phyloP scores from a whole-genome alignment of 2,329 filamentous ascomycete species.

The Botryosphaeria dothidea region DNA sequence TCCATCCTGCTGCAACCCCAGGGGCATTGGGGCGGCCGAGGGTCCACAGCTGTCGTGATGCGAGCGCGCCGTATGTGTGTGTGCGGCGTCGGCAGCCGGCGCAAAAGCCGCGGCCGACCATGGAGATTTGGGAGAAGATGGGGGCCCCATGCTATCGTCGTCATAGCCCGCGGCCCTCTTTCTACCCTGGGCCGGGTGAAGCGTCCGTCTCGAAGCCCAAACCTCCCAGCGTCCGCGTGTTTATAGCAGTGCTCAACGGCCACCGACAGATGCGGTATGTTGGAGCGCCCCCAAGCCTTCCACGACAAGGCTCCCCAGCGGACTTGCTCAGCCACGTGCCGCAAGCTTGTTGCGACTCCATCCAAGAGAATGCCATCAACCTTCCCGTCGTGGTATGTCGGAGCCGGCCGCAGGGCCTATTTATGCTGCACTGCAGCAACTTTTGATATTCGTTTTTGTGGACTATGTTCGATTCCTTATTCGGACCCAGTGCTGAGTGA shows the following conservation, averaged over 20 bases:
- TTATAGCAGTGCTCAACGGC: not conserved
- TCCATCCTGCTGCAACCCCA: not conserved
- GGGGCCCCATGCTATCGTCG: not conserved
- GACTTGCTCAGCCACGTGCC: not conserved
- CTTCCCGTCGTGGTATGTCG: not conserved
- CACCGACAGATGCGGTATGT: not conserved
- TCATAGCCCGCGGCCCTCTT: not conserved
- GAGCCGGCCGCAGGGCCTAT: not conserved
- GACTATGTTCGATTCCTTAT: too few relatives aligned
- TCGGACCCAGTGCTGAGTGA: too few relatives aligned
- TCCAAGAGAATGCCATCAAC: not conserved
- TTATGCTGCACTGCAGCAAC: not conserved
- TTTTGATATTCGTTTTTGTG: not conserved
- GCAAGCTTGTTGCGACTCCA: not conserved
- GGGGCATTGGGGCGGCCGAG: not conserved
- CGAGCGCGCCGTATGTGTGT: too few relatives aligned
- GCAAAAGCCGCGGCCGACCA: not conserved
- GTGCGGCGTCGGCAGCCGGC: not conserved
- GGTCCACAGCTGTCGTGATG: slow-evolving; percentile 1
- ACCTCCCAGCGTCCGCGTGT: not conserved
- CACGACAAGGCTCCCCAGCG: not conserved
- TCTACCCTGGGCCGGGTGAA: not conserved
- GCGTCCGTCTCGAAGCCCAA: not conserved
- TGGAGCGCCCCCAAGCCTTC: not conserved
- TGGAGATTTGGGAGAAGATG: not conserved